Evolutionary conservation across 2,329 filamentous ascomycete species (phyloP), one percentile per base, ranked within the genome.

Genomic region (Fusarium phyllophilum): DNA sequence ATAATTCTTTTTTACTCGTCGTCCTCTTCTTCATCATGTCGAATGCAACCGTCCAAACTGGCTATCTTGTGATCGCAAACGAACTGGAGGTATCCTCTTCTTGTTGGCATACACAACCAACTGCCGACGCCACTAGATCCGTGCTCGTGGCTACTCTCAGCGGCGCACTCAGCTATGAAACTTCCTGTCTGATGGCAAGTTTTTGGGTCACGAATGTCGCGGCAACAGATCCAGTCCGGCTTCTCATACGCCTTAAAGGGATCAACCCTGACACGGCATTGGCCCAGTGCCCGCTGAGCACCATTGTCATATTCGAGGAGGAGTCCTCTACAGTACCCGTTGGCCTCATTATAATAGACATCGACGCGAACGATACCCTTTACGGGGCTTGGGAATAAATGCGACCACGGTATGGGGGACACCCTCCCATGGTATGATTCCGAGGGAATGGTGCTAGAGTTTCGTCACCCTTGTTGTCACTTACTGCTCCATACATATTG

Each of bases 201-300:
- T 39, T 39, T 39, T 39, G 18, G 36, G 18, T 20, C 36, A 39
- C 10, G 15, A 39, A 39, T 39, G 18, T 39, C 18, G 18, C 36
- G 36, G 10, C 18, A 39, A 39, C 36, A 39, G 36, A 39, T 39
- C 38, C 22, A 45, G 6, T 17, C 8, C 8, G 42, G 42, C 1
- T 44, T 29, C 12, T 17, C 22, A 10, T 24, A 55, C 14, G 58
- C 14, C 29, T 41, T 42, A 58, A 66, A 24, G 5, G 24, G 42
- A 4, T 63, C 49, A 15, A 62, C 13, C 14, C 58, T 49, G 22
- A 66, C 12, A 3, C 49, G 63, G 13, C 49, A 66, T 63, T 55
- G 60, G 9, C 63, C 59, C 5, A 63, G 15, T 2, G 49, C 18
- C 29, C 49, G 22, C 7, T 63, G 41, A 20, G 58, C 51, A 12